phyloP scores from a whole-genome alignment of 2,329 filamentous ascomycete genomes.

The Ilyonectria destructans region DNA sequence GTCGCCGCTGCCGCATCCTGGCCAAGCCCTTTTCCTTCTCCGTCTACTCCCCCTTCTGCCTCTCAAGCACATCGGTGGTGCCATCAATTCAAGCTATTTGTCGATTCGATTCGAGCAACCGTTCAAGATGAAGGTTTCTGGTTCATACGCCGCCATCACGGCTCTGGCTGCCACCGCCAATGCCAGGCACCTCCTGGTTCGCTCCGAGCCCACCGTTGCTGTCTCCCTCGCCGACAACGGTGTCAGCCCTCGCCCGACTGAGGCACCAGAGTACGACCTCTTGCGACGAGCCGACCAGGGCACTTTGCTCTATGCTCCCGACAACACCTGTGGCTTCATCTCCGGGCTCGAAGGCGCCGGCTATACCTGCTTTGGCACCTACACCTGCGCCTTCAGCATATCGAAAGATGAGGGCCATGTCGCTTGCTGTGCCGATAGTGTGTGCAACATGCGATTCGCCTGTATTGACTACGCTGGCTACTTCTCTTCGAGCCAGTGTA shows the following conservation, averaged over 20 bases:
- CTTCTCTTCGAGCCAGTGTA: conserved; percentile 56
- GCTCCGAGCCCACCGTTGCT: conserved; percentile 55
- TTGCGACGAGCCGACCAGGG: conserved; percentile 50
- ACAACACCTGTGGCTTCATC: conserved; percentile 68
- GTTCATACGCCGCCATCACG: conserved; percentile 39
- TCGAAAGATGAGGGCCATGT: conserved; percentile 55
- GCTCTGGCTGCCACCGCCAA: conserved; percentile 54
- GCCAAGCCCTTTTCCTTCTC: conserved; percentile 4
- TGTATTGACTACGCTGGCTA: conserved; percentile 60
- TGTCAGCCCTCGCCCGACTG: conserved; percentile 60
- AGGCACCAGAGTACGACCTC: conserved; percentile 56
- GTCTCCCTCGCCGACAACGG: conserved; percentile 55
- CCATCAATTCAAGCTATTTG: neutral
- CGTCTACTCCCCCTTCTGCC: conserved; percentile 19
- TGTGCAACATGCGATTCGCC: conserved; percentile 55
- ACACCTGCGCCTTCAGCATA: conserved; percentile 61
- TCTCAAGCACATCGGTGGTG: conserved; percentile 18
- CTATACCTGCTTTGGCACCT: conserved; percentile 57
- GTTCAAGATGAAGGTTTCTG: conserved; percentile 44
- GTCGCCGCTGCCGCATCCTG: conserved; percentile 24
- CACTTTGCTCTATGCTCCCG: conserved; percentile 62
- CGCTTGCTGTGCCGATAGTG: conserved; percentile 59
- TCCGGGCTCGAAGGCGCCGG: conserved; percentile 58
- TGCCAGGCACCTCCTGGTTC: conserved; percentile 44
- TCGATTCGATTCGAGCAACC: conserved; percentile 9